Conservation (phyloP, 208 protist genomes). For the Leishmania amazonensis region DNA sequence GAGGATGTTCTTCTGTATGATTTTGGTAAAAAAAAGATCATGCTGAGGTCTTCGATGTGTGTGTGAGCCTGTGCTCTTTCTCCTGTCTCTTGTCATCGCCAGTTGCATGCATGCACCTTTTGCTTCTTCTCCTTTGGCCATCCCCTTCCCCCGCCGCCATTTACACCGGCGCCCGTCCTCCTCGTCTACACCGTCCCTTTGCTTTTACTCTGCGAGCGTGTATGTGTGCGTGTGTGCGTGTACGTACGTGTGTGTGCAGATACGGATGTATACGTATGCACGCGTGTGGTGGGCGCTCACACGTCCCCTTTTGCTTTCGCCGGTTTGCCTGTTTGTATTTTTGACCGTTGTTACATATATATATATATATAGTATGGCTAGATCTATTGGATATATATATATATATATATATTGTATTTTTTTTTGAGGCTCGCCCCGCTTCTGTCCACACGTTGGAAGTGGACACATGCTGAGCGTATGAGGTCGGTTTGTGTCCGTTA, state of each 20-base stretch:
- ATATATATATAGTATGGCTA: neutral
- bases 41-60: neutral
- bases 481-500: neutral
- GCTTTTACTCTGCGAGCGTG: neutral
- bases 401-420: neutral
- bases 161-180: neutral
- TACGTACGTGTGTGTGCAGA: neutral
- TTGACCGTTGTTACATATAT: neutral
- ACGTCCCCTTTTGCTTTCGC: no score
- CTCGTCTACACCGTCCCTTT: neutral
- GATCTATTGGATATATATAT: no score
- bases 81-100: no score
- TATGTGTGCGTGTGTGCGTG: neutral
- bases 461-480: neutral
- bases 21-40: no score
- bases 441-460: neutral
- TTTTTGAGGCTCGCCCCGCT: neutral
- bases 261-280: neutral
- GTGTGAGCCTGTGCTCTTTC: neutral
- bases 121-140: neutral
- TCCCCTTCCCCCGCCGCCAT: neutral
- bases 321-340: neutral
- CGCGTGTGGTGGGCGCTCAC: no score
- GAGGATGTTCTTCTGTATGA: no score
- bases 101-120: neutral